phyloP scores from a whole-genome alignment of 1,284 basidiomycete species.

The Leucoagaricus sp. region DNA sequence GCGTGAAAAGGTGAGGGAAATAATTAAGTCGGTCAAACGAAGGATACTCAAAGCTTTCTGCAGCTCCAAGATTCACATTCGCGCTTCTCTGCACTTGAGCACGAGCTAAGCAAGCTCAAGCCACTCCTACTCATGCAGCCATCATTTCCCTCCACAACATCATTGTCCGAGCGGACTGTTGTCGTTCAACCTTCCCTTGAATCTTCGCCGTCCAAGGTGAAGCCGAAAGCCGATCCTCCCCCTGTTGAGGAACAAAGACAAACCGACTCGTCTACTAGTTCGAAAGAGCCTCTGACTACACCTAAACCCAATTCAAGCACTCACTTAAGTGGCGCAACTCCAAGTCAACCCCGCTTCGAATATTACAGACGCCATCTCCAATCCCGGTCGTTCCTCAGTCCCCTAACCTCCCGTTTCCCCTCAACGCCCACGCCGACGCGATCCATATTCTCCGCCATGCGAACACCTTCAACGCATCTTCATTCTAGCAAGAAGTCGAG shows the following conservation, averaged over 20 bases:
- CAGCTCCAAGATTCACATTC: conserved; percentile 26
- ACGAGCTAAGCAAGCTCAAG: conserved; percentile 53
- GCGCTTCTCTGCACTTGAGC: conserved; percentile 47
- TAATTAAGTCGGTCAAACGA: too few relatives aligned
- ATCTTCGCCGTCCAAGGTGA: not conserved
- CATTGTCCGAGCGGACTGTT: not conserved
- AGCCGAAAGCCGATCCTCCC: not conserved
- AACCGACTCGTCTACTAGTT: not conserved
- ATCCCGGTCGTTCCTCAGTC: not conserved
- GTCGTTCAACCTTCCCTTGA: not conserved
- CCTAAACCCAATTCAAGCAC: not conserved
- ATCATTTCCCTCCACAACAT: not conserved
- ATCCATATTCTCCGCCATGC: conserved; percentile 1
- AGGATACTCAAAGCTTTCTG: not conserved
- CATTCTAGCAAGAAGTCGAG: conserved; percentile 12
- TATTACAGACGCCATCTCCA: not conserved
- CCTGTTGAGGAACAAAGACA: not conserved
- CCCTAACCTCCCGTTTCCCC: conserved; percentile 1
- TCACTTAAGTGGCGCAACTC: not conserved
- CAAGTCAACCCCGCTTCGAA: conserved; percentile 3
- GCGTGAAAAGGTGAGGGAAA: conserved; percentile 53
- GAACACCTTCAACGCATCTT: conserved; percentile 6
- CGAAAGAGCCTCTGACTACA: not conserved
- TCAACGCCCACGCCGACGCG: conserved; percentile 1
- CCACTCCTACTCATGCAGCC: conserved; percentile 60